Percentiles rank a stretch among this genome's conserved stretches.
Conservation (phyloP, 352 stramenopile species). For the Pseudoperonospora humuli region DNA sequence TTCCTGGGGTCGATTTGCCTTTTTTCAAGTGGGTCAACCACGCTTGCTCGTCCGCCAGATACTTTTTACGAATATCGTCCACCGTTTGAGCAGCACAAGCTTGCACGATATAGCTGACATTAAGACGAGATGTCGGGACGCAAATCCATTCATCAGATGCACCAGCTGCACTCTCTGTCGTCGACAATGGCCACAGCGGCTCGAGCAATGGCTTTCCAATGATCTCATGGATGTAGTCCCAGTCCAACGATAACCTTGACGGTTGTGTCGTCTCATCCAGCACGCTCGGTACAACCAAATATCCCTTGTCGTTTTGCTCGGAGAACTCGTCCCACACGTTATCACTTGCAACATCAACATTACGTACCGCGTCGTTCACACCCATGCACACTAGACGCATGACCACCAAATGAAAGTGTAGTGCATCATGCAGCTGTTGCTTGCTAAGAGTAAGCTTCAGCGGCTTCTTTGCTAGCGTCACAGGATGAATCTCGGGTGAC, state of each 20-base stretch:
- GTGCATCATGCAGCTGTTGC: constrained; percentile 43
- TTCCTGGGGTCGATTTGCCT: constrained; percentile 51
- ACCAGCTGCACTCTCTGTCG: constrained; percentile 11
- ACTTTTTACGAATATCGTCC: constrained; percentile 36
- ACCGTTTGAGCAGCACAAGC: constrained; percentile 33
- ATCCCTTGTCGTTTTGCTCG: constrained; percentile 83
- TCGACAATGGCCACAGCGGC: constrained; percentile 57
- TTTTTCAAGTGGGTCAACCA: constrained; percentile 57
- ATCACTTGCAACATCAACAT: constrained; percentile 51
- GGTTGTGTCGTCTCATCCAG: constrained; percentile 18
- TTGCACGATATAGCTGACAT: constrained; percentile 65
- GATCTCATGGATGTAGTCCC: constrained; percentile 56
- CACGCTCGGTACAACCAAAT: constrained; percentile 65
- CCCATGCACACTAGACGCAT: constrained; percentile 79
- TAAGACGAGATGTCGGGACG: constrained; percentile 57
- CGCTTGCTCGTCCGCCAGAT: constrained; percentile 35
- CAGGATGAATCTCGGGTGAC: constrained; percentile 43
- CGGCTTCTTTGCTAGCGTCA: constrained; percentile 49
- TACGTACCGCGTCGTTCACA: constrained; percentile 57
- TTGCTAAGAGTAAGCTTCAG: constrained; percentile 39
- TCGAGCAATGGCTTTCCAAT: constrained; percentile 54
- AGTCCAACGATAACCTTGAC: constrained; percentile 38
- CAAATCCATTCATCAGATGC: constrained; percentile 51
- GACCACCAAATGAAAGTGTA: constrained; percentile 71
- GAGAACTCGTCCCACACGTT: constrained; percentile 78